Percentiles rank a stretch among this genome's conserved stretches.
Conservation (phyloP, 2,329 filamentous ascomycete genomes). For the Diplodia seriata region DNA sequence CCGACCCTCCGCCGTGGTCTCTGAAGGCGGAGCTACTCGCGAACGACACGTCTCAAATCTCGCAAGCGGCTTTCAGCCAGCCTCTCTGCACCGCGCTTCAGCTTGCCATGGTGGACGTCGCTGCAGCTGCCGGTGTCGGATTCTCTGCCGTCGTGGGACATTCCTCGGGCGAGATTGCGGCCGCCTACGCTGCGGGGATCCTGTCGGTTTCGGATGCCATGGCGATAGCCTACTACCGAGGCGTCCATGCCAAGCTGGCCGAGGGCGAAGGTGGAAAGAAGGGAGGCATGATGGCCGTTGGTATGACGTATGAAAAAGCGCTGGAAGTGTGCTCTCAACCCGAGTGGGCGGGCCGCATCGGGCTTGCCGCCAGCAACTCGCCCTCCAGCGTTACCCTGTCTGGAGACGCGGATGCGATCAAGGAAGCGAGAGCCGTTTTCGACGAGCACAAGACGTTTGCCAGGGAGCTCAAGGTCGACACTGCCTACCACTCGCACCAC, state of each 20-base stretch:
- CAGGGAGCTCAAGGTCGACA: slow-evolving; percentile 34
- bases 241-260: slow-evolving; percentile 33
- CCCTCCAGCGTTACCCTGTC: slow-evolving; percentile 36
- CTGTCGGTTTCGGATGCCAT: slow-evolving; percentile 39
- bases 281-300: slow-evolving; percentile 47
- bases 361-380: slow-evolving; percentile 40
- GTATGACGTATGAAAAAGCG: slow-evolving; percentile 15
- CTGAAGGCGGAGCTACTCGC: slow-evolving; percentile 35
- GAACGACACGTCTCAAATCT: slow-evolving; percentile 26
- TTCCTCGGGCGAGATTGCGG: slow-evolving; percentile 52
- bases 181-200: slow-evolving; percentile 45
- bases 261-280: slow-evolving; percentile 9
- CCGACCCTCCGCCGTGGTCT: slow-evolving; percentile 34
- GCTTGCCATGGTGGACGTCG: slow-evolving; percentile 42
- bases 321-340: slow-evolving; percentile 4
- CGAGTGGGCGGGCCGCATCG: slow-evolving; percentile 36
- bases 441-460: slow-evolving; percentile 34
- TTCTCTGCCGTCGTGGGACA: slow-evolving; percentile 49
- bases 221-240: slow-evolving; percentile 39
- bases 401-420: slow-evolving; percentile 36
- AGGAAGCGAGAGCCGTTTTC: slow-evolving; percentile 27
- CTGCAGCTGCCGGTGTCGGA: slow-evolving; percentile 31
- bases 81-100: slow-evolving; percentile 50
- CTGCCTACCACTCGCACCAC: slow-evolving; percentile 37
- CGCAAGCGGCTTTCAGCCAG: slow-evolving; percentile 40